These are phyloP conservation scores for Zasmidium cellare DNA, from an alignment of 2,329 filamentous ascomycete genomes.

Conservation along the genomic window DNA sequence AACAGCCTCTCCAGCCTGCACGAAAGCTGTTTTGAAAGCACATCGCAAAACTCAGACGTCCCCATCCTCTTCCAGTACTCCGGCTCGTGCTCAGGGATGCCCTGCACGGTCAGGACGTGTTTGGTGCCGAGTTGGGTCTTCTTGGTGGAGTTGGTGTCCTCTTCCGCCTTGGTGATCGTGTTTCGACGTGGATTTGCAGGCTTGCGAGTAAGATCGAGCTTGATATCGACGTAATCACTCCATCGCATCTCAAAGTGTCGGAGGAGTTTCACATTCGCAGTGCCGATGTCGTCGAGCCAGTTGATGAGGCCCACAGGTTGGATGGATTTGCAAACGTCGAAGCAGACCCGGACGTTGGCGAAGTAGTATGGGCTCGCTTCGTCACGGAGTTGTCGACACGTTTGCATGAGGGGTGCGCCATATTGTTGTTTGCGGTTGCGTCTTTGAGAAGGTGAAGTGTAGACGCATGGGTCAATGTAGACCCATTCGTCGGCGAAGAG, in stretches of 20 bases:
- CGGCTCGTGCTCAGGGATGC: conserved; percentile 2
- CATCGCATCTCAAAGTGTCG: conserved; percentile 17
- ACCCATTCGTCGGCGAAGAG: conserved; percentile 15
- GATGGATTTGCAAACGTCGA: conserved; percentile 8
- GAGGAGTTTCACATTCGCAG: conserved; percentile 10
- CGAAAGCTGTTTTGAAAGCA: conserved; percentile 8
- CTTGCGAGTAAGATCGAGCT: conserved; percentile 10
- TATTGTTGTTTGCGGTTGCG: neutral
- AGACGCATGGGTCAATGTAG: conserved; percentile 12
- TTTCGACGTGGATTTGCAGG: neutral
- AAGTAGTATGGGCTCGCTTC: conserved; percentile 19
- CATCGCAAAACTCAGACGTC: conserved; percentile 16
- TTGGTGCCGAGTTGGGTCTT: neutral
- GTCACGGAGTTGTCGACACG: conserved; percentile 12
- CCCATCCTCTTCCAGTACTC: conserved; percentile 19
- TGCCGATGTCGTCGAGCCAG: conserved; percentile 18
- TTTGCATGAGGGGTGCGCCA: conserved; percentile 11
- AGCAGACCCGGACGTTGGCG: conserved; percentile 17
- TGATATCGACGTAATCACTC: conserved; percentile 21
- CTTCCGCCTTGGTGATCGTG: neutral
- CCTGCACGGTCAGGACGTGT: conserved; percentile 11
- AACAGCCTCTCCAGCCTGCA: conserved; percentile 6
- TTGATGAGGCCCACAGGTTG: conserved; percentile 4
- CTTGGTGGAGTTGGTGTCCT: neutral
- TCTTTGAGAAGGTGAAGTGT: neutral